Evolutionary conservation across 257 asterid species (phyloP).

Genomic region (Leptodermis oblonga): DNA sequence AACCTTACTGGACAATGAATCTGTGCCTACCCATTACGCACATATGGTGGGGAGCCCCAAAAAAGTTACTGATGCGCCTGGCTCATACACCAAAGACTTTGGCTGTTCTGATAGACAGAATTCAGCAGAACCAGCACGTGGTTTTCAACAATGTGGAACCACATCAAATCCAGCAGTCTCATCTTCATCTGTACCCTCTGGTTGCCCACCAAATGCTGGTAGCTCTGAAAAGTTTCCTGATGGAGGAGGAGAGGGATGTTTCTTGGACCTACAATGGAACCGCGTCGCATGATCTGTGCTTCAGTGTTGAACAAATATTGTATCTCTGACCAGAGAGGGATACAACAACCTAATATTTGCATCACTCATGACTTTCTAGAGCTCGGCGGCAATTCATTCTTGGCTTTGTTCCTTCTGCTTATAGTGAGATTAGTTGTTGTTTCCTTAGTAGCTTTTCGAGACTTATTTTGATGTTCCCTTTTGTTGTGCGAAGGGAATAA

Average conservation of each 20-base stretch:
- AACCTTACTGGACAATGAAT: conserved; percentile 32
- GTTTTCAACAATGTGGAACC: conserved; percentile 2
- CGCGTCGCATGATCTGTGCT: neutral
- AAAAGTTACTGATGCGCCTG: conserved; percentile 27
- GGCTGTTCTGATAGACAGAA: conserved; percentile 30
- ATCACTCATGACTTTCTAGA: conserved; percentile 32
- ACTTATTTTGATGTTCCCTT: neutral
- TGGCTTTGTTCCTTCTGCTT: conserved; percentile 49
- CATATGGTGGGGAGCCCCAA: too few species aligned
- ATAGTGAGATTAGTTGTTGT: conserved; percentile 1
- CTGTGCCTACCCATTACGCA: conserved; percentile 26
- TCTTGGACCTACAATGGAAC: conserved; percentile 25
- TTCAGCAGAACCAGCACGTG: conserved; percentile 32
- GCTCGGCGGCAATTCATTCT: conserved; percentile 89
- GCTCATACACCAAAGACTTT: conserved; percentile 17
- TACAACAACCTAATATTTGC: conserved; percentile 9
- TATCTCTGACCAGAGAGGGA: neutral
- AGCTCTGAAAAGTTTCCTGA: neutral
- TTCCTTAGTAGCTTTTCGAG: neutral
- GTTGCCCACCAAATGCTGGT: neutral
- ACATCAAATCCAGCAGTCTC: neutral
- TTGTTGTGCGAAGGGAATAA: conserved; percentile 20
- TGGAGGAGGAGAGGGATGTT: conserved; percentile 26
- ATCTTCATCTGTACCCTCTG: neutral
- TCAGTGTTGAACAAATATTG: neutral